Conservation (phyloP, 441 rosid species). For the Croton setiger region DNA sequence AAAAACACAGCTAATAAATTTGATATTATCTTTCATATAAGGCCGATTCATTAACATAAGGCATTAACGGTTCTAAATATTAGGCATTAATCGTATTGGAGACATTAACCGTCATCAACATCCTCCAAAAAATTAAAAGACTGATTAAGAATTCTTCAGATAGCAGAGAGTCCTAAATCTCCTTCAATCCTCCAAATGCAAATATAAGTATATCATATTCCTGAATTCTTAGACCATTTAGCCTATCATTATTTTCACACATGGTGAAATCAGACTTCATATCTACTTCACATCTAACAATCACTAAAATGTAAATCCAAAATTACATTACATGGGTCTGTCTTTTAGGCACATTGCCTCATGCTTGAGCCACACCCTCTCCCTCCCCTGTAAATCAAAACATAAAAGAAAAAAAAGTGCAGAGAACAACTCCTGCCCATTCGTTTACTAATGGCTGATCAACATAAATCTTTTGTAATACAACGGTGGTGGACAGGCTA, state of each 20-base stretch:
- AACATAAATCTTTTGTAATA: not conserved
- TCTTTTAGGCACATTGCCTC: too few relatives aligned
- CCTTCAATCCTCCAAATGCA: not conserved
- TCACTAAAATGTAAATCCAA: not conserved
- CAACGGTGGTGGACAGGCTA: not conserved
- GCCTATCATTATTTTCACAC: not conserved
- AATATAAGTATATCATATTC: not conserved
- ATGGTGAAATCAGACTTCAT: not conserved
- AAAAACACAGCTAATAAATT: not conserved
- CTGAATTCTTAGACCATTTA: not conserved
- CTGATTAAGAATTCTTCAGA: not conserved
- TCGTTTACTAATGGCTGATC: not conserved
- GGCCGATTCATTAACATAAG: not conserved
- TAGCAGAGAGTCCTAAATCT: not conserved
- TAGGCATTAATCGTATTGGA: not conserved
- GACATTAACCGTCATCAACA: not conserved
- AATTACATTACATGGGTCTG: not conserved
- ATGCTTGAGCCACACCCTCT: too few relatives aligned
- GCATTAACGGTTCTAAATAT: not conserved
- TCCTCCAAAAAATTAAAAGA: slow-evolving; percentile 1
- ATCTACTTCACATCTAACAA: not conserved
- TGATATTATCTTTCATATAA: not conserved
- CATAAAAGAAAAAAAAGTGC: not conserved
- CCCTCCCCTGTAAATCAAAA: too few relatives aligned
- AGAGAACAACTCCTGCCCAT: not conserved